Evolutionary conservation across 1,284 basidiomycete species (phyloP), one percentile per base, ranked within the genome.

Genomic region (Anthracocystis panici-leucophaei): DNA sequence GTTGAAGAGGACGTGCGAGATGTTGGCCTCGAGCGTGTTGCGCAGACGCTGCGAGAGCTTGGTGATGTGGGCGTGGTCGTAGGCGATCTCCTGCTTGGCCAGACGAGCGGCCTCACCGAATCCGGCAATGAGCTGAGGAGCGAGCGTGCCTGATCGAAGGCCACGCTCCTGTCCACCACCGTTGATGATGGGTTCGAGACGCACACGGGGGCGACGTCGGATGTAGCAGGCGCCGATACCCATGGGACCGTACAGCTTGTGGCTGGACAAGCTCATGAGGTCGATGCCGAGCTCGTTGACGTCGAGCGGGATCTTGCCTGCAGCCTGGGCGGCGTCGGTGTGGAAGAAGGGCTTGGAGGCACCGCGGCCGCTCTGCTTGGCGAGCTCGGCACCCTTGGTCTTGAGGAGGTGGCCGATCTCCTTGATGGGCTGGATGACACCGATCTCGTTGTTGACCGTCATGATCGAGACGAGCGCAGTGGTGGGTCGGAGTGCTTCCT

Each of bases 381-480:
- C 89, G 86, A 92, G 91, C 84, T 91, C 77, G 18, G 90, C 82
- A 25, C 83, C 84, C 56, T 84, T 80, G 33, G 80, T 82, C 80
- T 88, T 88, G 55, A 93, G 86, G 31, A 97, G 89, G 5, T 90
- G 89, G 25, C 95, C 96, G 75, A 99, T 99, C 86, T 98, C 95
- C 85, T 93, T 92, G 72, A 99, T 89, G 1, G 97, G 97, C 85
- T 99, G 97, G 71, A 99, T 97, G 70, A 98, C 95, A 52, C 97
- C 97, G 8, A 95, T 99, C 88, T 99, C 97, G 87, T 99, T 99
- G 88, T 99, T 99, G 72, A 99, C 96, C 4, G 93, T 90, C 97
- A 99, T 99, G 85, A 99, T 92, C 11, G 95, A 97, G 44, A 97
- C 91, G 10, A 97, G 87, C 7, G 91, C 91, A 0, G 95, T 90